These are phyloP conservation scores for Limonium bicolor DNA, from an alignment of 148 eudicot genomes.

Conservation along the genomic window DNA sequence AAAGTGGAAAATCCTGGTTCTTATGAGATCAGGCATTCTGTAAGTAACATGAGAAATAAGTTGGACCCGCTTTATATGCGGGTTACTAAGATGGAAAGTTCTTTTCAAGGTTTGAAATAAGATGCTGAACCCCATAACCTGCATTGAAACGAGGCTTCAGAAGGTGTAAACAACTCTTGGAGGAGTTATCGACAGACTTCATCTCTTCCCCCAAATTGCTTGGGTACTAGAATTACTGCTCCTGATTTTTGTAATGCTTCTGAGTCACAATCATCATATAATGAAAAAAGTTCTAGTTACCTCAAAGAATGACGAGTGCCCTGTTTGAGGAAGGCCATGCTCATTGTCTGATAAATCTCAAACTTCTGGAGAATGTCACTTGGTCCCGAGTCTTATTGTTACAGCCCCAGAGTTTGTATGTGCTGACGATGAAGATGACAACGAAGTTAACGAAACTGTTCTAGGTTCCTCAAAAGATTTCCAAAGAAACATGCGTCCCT, in stretches of 20 bases:
- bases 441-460: slow-evolving; percentile 16
- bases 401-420: slow-evolving; percentile 71
- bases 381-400: slow-evolving; percentile 44
- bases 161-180: slow-evolving; percentile 57
- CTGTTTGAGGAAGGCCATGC: slow-evolving; percentile 10
- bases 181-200: too few species aligned
- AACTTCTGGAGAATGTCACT: too few species aligned
- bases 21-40: slow-evolving; percentile 6
- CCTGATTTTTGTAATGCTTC: slow-evolving; percentile 43
- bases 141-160: slow-evolving; percentile 73
- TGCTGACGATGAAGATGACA: slow-evolving; percentile 44
- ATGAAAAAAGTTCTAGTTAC: slow-evolving; percentile 24
- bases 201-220: too few species aligned
- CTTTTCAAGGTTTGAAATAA: slow-evolving; percentile 68
- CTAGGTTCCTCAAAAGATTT: slow-evolving; percentile 18
- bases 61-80: slow-evolving; percentile 66
- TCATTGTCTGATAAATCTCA: slow-evolving; percentile 10
- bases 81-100: slow-evolving; percentile 58
- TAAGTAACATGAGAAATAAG: slow-evolving; percentile 29
- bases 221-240: slow-evolving; percentile 35
- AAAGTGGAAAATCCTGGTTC: slow-evolving; percentile 6
- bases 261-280: slow-evolving; percentile 22
- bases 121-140: slow-evolving; percentile 59
- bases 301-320: slow-evolving; percentile 11
- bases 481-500: slow-evolving; percentile 45